Base-by-base conservation (phyloP, 257 asterid species). In the Fraxinus cuspidata region DNA sequence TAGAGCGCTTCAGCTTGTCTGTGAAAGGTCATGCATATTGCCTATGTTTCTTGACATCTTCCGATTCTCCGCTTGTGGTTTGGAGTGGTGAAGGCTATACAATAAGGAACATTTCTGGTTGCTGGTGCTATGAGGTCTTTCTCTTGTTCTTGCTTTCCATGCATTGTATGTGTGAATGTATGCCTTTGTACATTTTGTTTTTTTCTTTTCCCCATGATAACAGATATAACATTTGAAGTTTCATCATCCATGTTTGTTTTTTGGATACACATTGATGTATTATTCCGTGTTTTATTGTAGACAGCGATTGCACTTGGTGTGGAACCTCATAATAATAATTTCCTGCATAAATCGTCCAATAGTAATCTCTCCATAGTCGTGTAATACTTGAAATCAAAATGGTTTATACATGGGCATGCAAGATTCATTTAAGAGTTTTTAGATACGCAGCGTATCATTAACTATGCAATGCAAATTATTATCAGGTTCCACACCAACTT, bases 281-380 rank as follows among this genome's bases (percentile, higher is more conserved):
- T 28, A 4, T 80, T 78, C 75, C 2, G 73, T 78, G n/a, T 78
- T 70, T 70, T 83, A 63, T 88, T 78, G 80, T 89, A 93, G 97
- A 93, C 96, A 67, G 92, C 97, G 21, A 97, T 93, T 66, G 98
- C 98, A 60, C 93, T 93, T 53, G 97, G 32, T 29, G 32, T 3
- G 32, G 32, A 29, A 29, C 32, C 32, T 29, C 32, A 29, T 29
- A 29, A 29, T 29, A 29, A 29, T 29, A 29, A 29, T 29, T 29
- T 29, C 6, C 37, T 32, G 37, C 37, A 32, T 4, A 32, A 32
- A 32, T 32, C 37, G 4, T 32, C 37, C 37, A 32, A 32, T 32
- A 32, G 37, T 32, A 32, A 32, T 32, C 5, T 32, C 5, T 32
- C 37, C 37, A 32, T 32, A 32, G 37, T n/a, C n/a, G 6, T 32